These are phyloP conservation scores for Xerocomellus intermedius DNA, from an alignment of 768 basidiomycete species.

Conservation along the genomic window DNA sequence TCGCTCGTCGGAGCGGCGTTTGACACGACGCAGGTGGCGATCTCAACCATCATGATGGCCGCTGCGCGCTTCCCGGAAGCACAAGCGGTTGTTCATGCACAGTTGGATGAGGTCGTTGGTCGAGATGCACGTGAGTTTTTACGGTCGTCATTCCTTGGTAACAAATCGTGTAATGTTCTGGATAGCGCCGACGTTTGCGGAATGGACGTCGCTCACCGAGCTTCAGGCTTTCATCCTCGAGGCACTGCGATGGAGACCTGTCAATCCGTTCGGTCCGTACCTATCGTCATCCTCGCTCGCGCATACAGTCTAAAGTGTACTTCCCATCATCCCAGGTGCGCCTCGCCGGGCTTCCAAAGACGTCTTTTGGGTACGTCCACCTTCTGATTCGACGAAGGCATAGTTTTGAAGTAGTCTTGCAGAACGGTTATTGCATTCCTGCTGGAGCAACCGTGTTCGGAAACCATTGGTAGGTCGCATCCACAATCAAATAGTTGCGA, in stretches of 20 bases:
- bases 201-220: slow-evolving; percentile 32
- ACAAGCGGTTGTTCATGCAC: slow-evolving; percentile 35
- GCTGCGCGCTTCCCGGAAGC: slow-evolving; percentile 36
- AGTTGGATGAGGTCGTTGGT: slow-evolving; percentile 39
- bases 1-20: slow-evolving; percentile 63
- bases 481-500: background rate
- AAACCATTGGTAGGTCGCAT: slow-evolving; percentile 26
- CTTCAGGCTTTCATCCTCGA: slow-evolving; percentile 41
- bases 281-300: no score
- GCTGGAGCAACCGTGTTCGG: slow-evolving; percentile 35
- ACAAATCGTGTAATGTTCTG: background rate
- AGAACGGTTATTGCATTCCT: slow-evolving; percentile 38
- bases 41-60: slow-evolving; percentile 35
- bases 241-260: slow-evolving; percentile 39
- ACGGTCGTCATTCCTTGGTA: background rate
- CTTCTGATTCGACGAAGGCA: no score
- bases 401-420: background rate
- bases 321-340: slow-evolving; percentile 9
- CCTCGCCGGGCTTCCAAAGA: slow-evolving; percentile 28
- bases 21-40: slow-evolving; percentile 43
- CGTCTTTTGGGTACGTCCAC: slow-evolving; percentile 23
- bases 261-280: slow-evolving; percentile 30
- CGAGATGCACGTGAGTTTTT: slow-evolving; percentile 31
- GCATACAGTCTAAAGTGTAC: no score
- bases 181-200: slow-evolving; percentile 39